A percentile compares a stretch with the other conserved stretches of the same genome.
Evolutionary conservation across 202 grass and related monocot species (phyloP).

Genomic region (Dendrocalamus latiflorus): DNA sequence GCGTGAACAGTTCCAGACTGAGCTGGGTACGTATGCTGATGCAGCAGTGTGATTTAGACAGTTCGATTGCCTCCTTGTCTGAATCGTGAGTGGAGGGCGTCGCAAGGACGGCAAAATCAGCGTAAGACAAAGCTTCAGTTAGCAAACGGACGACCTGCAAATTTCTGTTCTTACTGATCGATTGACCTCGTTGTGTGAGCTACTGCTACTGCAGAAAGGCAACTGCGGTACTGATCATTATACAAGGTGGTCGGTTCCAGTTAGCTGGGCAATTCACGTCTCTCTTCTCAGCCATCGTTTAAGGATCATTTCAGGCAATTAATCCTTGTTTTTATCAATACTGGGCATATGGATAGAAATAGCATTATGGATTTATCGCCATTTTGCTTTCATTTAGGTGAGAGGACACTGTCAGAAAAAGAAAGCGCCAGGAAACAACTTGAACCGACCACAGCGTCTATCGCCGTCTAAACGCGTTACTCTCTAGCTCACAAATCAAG

Average conservation of each 20-base stretch:
- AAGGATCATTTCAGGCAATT: not conserved
- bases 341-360: not conserved
- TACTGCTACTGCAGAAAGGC: not conserved
- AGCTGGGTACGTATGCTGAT: not conserved
- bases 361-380: no score
- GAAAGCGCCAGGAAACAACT: not conserved
- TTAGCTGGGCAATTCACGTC: not conserved
- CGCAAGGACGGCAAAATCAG: not conserved
- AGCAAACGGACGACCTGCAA: not conserved
- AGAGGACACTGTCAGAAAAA: slow-evolving; percentile 14
- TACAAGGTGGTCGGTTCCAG: not conserved
- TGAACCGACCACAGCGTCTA: not conserved
- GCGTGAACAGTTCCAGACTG: no score
- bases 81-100: not conserved
- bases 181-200: not conserved
- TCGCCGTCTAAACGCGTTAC: not conserved
- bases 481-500: not conserved
- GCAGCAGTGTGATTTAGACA: not conserved
- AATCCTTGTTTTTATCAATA: no score
- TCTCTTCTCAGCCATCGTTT: not conserved
- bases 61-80: not conserved
- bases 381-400: slow-evolving; percentile 1
- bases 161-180: not conserved
- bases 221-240: no score
- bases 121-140: not conserved